Base-by-base conservation (phyloP, 805 yeast genomes). In the Metschnikowia henanensis region DNA sequence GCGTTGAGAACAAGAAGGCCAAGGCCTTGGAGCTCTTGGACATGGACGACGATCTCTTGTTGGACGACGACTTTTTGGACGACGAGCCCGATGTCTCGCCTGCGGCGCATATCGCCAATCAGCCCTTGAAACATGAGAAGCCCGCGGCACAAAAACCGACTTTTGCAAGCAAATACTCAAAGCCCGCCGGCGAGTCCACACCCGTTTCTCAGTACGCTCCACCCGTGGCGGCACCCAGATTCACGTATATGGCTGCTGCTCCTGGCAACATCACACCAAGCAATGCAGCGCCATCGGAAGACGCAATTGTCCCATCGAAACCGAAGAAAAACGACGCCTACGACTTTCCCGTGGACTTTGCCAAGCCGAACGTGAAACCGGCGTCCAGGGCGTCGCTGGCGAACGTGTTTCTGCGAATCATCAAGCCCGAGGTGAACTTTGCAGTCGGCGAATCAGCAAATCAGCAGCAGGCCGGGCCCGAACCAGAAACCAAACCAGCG, bases 271-370 rank as follows among this genome's bases (percentile, higher is more conserved):
- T 47, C 22, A 21, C 35, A 15, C 35, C 39, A 17, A 21, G 19
- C n/a, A 36, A 30, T 35, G 34, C 15, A 28, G 31, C 15, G 8
- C n/a, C 25, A 6, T 16, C 30, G 3, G 40, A 36, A 26, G 34
- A 8, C 4, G 33, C 9, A 7, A 22, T 21, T 5, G 20, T 31
- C 8, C 28, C 32, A 10, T 13, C 23, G 25, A 37, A 31, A 5
- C n/a, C 17, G 21, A 30, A 29, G 32, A 41, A 80, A 58, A 76
- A 83, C n/a, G 88, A 84, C 64, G 89, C 90, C 0, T 85, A 83
- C 53, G 94, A 85, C 56, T 83, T 85, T 55, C 92, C 92, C 1
- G 65, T 70, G 17, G 79, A 72, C 35, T 58, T 85, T 34, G 63
- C 83, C 10, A 64, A 74, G 1, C 69, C 69, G 56, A 55, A 47